Evolutionary conservation across 768 basidiomycete genomes (phyloP), one percentile per base, ranked within the genome.

Genomic region (Candolleomyces eurysporus): DNA sequence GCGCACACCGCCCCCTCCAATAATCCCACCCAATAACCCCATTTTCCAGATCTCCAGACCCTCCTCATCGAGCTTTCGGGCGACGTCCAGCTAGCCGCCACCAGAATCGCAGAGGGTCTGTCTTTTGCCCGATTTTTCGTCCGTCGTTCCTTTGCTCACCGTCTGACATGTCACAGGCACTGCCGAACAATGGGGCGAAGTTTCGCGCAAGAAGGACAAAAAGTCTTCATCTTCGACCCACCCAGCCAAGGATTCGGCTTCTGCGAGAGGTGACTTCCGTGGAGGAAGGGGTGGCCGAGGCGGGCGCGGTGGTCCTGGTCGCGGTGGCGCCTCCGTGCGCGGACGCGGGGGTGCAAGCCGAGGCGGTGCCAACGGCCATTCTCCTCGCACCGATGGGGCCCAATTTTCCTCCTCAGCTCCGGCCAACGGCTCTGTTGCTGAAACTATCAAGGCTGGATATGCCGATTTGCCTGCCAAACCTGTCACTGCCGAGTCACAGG

Each of bases 181-280:
- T 65, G 89, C 82, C 51, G 85, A 87, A 71, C 90, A 88, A 69
- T 94, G 92, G 92, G 91, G 84, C 56, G 85, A 90, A 58, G 92
- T 92, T 60, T 85, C 85, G 64, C 88, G 85, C 74, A 94, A 92
- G 84, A 94, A 92, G 79, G 91, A 94, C 73, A 92, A 93, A 81
- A 93, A 91, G 75, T 62, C 76, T 31, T 67, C 81, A 13, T 54
- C 78, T 19, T 48, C 79, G 32, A 55, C 75, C 43, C 79, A 82
- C 46, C 55, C 76, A 45, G 71, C 86, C 53, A 90, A 86, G 73
- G 84, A 89, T 26, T 74, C 83, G 2, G 70, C 78, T 63, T 68
- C 83, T 55, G 62, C 69, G 55, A 72, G 84, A 62, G 82, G 82
- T 56, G 87, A 88, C 64, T 79, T 76, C 67, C 82, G 88, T 58